Evolutionary conservation across 2,329 filamentous ascomycete species (phyloP), one percentile per base, ranked within the genome.

Genomic region (Cordyceps javanica): DNA sequence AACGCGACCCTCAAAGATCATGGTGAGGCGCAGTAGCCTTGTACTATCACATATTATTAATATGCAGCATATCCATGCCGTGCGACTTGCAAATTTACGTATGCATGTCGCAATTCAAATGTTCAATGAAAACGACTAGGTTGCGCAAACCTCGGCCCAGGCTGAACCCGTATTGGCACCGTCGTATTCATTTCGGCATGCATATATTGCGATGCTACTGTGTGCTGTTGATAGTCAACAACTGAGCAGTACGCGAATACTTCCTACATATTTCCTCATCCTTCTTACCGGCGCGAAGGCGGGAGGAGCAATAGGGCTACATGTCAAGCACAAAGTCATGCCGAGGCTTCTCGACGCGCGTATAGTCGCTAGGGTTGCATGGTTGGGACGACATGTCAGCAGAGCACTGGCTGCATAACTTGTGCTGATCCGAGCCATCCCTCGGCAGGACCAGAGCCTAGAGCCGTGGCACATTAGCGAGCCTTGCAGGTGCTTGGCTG

Each of bases 141-240:
- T 49, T 49, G 34, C 32, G 44, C 42, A 56, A 56, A 25, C 13
- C n/a, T n/a, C 16, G 14, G 30, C 25, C 30, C 16, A 23, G 51
- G 25, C 23, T 28, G 34, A 48, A n/a, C 53, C 53, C 53, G 44
- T 49, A 39, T 56, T 49, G 19, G 34, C 34, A 44, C 52, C 13
- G 53, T 49, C 53, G 42, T 56, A 49, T 49, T 49, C 44, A 49
- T 49, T n/a, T 38, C 5, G 23, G 41, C 19, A 23, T 53, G 52
- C 52, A 55, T 55, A 26, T 54, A 54, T 54, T 54, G 26, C 52
- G 46, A 45, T 55, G 42, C n/a, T n/a, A 32, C 38, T 19, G 11
- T 25, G 52, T 38, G 21, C 41, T 23, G 11, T 38, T 23, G 21
- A 14, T 14, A n/a, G 32, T 32, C 2, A 25, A 26, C 28, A 55